Conservation (phyloP, 768 basidiomycete species). For the Baorangia bicolor region DNA sequence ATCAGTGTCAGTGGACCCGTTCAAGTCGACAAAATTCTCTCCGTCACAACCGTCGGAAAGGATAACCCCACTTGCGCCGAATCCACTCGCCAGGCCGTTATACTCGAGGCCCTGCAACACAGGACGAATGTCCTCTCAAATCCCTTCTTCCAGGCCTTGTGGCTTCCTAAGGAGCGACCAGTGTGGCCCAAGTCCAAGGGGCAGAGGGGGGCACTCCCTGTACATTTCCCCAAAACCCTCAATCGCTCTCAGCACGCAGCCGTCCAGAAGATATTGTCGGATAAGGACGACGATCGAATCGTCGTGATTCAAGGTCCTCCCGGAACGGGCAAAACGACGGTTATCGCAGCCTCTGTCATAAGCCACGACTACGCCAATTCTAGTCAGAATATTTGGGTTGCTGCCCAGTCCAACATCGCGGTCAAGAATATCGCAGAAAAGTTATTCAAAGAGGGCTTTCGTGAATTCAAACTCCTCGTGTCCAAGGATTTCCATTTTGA, state of each 20-base stretch:
- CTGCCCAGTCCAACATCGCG: slow-evolving; percentile 50
- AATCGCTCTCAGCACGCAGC: slow-evolving; percentile 31
- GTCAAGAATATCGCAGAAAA: slow-evolving; percentile 56
- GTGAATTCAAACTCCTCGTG: slow-evolving; percentile 41
- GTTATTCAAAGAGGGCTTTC: slow-evolving; percentile 32
- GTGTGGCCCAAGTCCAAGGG: slow-evolving; percentile 14
- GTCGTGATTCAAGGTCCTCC: slow-evolving; percentile 38
- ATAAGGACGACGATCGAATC: slow-evolving; percentile 18
- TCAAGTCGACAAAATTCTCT: slow-evolving; percentile 14
- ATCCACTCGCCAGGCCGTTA: slow-evolving; percentile 17
- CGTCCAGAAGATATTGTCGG: slow-evolving; percentile 32
- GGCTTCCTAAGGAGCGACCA: slow-evolving; percentile 21
- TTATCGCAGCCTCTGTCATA: slow-evolving; percentile 38
- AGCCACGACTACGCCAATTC: slow-evolving; percentile 19
- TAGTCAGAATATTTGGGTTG: slow-evolving; percentile 35
- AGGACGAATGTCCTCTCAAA: slow-evolving; percentile 13
- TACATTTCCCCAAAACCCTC: slow-evolving; percentile 7
- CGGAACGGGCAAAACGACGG: slow-evolving; percentile 45
- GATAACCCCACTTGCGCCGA: slow-evolving; percentile 60
- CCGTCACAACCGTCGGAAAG: slow-evolving; percentile 52
- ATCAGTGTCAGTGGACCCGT: slow-evolving; percentile 30
- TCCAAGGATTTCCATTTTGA: slow-evolving; percentile 47
- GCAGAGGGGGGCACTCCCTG: not conserved
- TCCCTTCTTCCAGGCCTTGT: slow-evolving; percentile 30
- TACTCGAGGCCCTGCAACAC: slow-evolving; percentile 24